Percentiles rank a stretch among this genome's conserved stretches.
Evolutionary conservation across 306 rosid genomes (phyloP).

Genomic region (Corylus heterophylla): DNA sequence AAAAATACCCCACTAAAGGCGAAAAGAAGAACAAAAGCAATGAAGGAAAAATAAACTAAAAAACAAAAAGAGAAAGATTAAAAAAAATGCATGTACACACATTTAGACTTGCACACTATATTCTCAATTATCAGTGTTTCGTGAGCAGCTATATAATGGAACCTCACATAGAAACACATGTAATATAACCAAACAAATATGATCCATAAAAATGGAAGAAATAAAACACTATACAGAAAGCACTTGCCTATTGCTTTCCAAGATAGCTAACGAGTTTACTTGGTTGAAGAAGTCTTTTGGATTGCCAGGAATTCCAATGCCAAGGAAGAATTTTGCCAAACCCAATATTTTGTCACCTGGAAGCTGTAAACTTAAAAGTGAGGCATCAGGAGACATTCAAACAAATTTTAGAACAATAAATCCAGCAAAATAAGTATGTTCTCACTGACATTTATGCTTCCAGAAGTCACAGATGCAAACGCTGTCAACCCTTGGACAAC

Average conservation of each 20-base stretch:
- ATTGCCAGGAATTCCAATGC: slow-evolving; percentile 94
- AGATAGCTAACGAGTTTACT: slow-evolving; percentile 74
- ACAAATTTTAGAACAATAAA: slow-evolving; percentile 9
- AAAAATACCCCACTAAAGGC: too few relatives aligned
- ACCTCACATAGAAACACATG: slow-evolving; percentile 6
- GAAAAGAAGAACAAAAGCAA: background rate
- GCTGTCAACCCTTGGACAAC: slow-evolving; percentile 85
- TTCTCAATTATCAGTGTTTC: background rate
- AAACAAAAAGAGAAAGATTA: background rate
- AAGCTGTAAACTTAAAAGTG: slow-evolving; percentile 59
- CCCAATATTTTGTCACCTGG: slow-evolving; percentile 81
- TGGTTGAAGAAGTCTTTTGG: slow-evolving; percentile 85
- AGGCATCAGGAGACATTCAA: slow-evolving; percentile 30
- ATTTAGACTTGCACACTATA: background rate
- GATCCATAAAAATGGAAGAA: slow-evolving; percentile 7
- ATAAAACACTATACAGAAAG: slow-evolving; percentile 9
- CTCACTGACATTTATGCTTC: slow-evolving; percentile 66
- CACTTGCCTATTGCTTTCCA: slow-evolving; percentile 80
- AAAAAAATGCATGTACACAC: background rate
- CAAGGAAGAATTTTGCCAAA: slow-evolving; percentile 86
- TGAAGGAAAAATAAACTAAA: background rate
- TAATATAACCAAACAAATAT: slow-evolving; percentile 10
- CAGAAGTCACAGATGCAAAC: slow-evolving; percentile 69
- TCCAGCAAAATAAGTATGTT: slow-evolving; percentile 12
- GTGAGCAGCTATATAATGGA: background rate